Base-by-base conservation (phyloP, 1,284 basidiomycete genomes). In the Ganoderma sinense region DNA sequence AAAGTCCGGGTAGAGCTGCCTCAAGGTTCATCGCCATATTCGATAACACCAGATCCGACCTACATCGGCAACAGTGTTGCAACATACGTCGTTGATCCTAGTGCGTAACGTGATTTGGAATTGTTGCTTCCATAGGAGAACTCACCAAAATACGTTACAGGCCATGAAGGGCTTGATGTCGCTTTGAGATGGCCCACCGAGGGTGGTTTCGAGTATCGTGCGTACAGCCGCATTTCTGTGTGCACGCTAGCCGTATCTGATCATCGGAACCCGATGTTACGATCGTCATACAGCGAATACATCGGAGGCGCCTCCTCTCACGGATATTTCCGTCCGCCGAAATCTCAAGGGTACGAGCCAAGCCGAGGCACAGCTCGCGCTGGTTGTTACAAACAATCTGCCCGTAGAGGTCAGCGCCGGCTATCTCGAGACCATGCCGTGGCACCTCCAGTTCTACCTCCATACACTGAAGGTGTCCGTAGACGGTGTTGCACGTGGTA, bases 351-450 rank as follows among this genome's bases (percentile, higher is more conserved):
- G 96, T 5, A 85, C 90, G 11, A 91, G 90, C 64, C 97, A 97
- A 78, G 92, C 88, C 31, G 88, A 84, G 69, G 95, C 95, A 1
- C 85, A 87, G 33, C 88, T 99, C 20, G 86, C 88, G 41, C 81
- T 97, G 8, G 84, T 86, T 29, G 81, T 99, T 62, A 85, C 80
- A 18, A 98, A 98, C 78, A 86, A 89, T 65, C 83, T 84, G 23
- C 76, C 86, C 7, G 74, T 79, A 0, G 78, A 86, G 1, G 80
- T 92, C 40, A 82, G 86, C 39, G 86, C 92, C 0, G 81, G 93
- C 10, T 98, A 97, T 82, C 87, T 96, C 65, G 98, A 99, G 80
- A 93, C 94, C 1, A 91, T 98, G 86, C 97, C 97, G 3, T 98
- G 96, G 91, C 92, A 97, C 77, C 86, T 99, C 62, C 92, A 94